These are phyloP conservation scores for Candolleomyces aberdarensis DNA, from an alignment of 768 basidiomycete genomes.

Conservation along the genomic window DNA sequence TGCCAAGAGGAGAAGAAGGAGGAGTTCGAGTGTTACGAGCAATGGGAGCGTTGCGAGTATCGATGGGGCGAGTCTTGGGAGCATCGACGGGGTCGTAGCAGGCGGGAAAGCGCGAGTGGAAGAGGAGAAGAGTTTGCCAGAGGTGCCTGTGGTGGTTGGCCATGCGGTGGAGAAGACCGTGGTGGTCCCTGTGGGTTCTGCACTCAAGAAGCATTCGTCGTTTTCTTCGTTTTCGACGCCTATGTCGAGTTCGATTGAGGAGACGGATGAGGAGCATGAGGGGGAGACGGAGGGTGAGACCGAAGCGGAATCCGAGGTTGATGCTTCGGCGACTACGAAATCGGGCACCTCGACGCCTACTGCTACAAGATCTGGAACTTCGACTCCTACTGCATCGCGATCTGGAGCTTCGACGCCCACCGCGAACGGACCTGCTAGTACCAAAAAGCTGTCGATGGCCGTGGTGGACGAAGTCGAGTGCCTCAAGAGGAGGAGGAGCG, in stretches of 20 bases:
- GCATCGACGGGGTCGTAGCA: neutral
- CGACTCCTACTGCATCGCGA: neutral
- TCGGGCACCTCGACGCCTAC: no score
- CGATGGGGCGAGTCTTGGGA: neutral
- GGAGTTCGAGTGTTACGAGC: constrained; percentile 30
- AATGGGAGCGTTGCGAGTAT: neutral
- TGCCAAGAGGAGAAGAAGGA: constrained; percentile 55
- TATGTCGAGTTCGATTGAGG: neutral
- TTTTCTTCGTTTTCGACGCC: neutral
- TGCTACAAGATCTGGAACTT: no score
- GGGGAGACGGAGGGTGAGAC: neutral
- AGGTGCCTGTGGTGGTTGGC: no score
- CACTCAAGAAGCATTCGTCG: no score
- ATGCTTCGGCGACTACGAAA: neutral
- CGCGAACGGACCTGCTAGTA: no score
- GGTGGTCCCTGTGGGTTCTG: no score
- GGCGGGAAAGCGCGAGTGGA: constrained; percentile 5
- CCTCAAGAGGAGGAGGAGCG: neutral
- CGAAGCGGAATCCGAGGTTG: neutral
- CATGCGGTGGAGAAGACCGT: no score
- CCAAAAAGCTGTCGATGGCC: neutral
- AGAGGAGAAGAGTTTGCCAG: no score
- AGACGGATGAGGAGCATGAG: neutral
- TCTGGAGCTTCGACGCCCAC: neutral
- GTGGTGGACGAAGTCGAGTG: neutral